These are phyloP conservation scores for Helicocarpus griseus DNA, from an alignment of 2,329 filamentous ascomycete genomes.

Conservation along the genomic window DNA sequence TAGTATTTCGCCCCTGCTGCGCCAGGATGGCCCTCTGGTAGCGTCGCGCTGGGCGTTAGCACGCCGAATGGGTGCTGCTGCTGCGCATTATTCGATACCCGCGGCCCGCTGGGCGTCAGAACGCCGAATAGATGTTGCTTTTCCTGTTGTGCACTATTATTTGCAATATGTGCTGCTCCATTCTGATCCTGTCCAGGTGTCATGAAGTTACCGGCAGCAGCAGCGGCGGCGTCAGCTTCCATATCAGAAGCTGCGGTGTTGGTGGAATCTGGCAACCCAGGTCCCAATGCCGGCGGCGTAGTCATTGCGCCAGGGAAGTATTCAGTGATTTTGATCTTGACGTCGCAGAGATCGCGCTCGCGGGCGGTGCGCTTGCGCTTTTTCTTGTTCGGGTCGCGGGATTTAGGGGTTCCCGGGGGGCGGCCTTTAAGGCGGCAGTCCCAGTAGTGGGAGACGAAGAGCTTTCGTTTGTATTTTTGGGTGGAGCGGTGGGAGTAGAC, in stretches of 20 bases:
- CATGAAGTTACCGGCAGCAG: neutral
- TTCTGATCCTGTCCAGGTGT: conserved; percentile 6
- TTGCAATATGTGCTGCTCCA: conserved; percentile 19
- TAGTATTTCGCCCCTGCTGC: conserved; percentile 51
- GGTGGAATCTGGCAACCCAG: conserved; percentile 19
- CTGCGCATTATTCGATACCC: too few relatives aligned
- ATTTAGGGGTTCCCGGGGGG: conserved; percentile 68
- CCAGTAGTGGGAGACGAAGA: conserved; percentile 78
- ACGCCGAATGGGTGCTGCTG: conserved; percentile 31
- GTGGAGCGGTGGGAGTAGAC: conserved; percentile 77
- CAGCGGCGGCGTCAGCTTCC: conserved; percentile 4
- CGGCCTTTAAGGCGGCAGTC: conserved; percentile 74
- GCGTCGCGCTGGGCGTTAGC: conserved; percentile 29
- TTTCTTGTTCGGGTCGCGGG: conserved; percentile 70
- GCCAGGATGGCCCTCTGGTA: conserved; percentile 39
- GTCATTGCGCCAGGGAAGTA: conserved; percentile 51
- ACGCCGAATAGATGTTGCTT: conserved; percentile 28
- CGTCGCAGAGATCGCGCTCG: conserved; percentile 70
- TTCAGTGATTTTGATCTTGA: conserved; percentile 79
- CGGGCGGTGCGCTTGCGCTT: conserved; percentile 68
- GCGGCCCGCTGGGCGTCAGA: conserved; percentile 29
- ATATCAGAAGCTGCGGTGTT: conserved; percentile 13
- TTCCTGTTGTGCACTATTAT: conserved; percentile 14
- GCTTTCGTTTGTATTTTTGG: conserved; percentile 69
- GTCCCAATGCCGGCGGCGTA: conserved; percentile 20